Evolutionary conservation across 1,139 yeast species (phyloP).

Genomic region (Pichia kudriavzevii): DNA sequence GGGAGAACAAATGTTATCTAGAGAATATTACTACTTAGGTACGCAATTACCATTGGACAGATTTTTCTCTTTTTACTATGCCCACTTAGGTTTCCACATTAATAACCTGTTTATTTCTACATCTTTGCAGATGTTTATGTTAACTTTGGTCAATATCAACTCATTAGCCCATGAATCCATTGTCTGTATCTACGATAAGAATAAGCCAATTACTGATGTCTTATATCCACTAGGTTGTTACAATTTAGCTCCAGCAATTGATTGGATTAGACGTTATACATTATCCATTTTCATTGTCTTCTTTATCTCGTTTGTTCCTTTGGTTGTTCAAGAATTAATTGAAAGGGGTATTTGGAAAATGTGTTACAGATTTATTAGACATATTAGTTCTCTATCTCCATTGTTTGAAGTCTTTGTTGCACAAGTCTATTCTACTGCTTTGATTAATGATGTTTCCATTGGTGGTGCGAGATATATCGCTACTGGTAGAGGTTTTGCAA

Average conservation of each 20-base stretch:
- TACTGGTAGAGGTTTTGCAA: conserved; percentile 99
- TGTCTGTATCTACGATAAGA: conserved; percentile 73
- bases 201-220: conserved; percentile 80
- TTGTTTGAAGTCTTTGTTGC: conserved; percentile 98
- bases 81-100: conserved; percentile 51
- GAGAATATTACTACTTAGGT: conserved; percentile 70
- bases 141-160: conserved; percentile 86
- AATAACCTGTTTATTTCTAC: conserved; percentile 58
- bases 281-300: conserved; percentile 96
- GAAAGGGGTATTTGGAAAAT: conserved; percentile 99
- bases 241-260: conserved; percentile 81
- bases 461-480: conserved; percentile 99
- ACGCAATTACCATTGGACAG: conserved; percentile 44
- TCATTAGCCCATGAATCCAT: conserved; percentile 87
- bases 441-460: conserved; percentile 84
- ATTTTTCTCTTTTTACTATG: conserved; percentile 46
- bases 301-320: conserved; percentile 94
- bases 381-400: conserved; percentile 84
- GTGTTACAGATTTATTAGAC: conserved; percentile 83
- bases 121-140: conserved; percentile 87
- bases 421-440: conserved; percentile 90
- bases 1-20: conserved; percentile 50
- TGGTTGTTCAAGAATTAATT: conserved; percentile 92
- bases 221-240: conserved; percentile 90
- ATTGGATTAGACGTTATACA: conserved; percentile 97